Conservation (phyloP, 495 filamentous ascomycete genomes). For the Xylaria bambusicola region DNA sequence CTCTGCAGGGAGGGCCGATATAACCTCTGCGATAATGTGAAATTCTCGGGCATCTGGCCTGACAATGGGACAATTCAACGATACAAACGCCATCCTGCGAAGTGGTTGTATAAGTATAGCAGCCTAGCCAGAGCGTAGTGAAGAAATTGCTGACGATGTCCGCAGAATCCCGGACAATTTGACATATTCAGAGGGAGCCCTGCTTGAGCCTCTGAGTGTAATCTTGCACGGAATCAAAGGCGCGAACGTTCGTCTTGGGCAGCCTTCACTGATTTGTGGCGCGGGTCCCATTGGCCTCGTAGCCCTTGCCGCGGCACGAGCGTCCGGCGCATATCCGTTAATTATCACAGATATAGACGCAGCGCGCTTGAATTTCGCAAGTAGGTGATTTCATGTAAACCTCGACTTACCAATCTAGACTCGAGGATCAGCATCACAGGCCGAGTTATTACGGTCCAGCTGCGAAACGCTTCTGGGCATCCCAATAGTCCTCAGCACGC, state of each 20-base stretch:
- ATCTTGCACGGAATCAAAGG: slow-evolving; percentile 48
- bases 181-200: slow-evolving; percentile 48
- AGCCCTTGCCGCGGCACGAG: slow-evolving; percentile 52
- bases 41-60: slow-evolving; percentile 60
- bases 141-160: neutral
- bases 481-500: neutral
- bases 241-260: slow-evolving; percentile 42
- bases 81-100: slow-evolving; percentile 59
- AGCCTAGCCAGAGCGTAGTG: neutral
- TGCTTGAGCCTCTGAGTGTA: slow-evolving; percentile 53
- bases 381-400: slow-evolving; percentile 17
- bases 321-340: slow-evolving; percentile 64
- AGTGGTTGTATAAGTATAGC: slow-evolving; percentile 48
- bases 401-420: neutral
- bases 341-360: slow-evolving; percentile 65
- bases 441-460: neutral
- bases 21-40: slow-evolving; percentile 51
- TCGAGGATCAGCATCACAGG: neutral
- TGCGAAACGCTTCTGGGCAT: neutral
- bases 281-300: slow-evolving; percentile 56
- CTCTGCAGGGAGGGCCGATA: slow-evolving; percentile 50
- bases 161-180: slow-evolving; percentile 44
- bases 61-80: slow-evolving; percentile 59
- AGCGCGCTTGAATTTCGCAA: slow-evolving; percentile 58
- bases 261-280: slow-evolving; percentile 45